These are phyloP conservation scores for Amphibolis antarctica DNA, from an alignment of 106 monocot genomes.

Conservation along the genomic window DNA sequence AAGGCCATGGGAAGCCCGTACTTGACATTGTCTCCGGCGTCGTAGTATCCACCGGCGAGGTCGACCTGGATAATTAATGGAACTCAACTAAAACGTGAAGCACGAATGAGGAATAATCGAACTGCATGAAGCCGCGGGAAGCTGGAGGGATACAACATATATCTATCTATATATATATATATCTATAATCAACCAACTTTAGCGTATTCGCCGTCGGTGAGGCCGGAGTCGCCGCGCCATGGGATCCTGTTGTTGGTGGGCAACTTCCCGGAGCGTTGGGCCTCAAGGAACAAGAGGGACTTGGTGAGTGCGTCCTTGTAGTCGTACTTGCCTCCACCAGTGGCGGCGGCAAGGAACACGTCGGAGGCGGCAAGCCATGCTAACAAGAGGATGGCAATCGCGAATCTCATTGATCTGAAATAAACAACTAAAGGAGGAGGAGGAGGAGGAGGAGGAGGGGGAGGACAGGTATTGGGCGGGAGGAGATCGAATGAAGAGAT, in stretches of 20 bases:
- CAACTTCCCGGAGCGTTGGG: slow-evolving; percentile 61
- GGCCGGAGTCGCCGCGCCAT: slow-evolving; percentile 54
- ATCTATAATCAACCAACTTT: slow-evolving; percentile 23
- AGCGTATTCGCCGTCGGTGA: slow-evolving; percentile 49
- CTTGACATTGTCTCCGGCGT: slow-evolving; percentile 95
- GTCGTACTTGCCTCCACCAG: slow-evolving; percentile 1
- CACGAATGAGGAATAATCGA: too few species aligned
- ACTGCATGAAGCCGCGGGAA: too few species aligned
- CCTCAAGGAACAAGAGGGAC: slow-evolving; percentile 76
- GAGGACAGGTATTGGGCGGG: too few species aligned
- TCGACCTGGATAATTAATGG: not conserved
- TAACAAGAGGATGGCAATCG: too few species aligned
- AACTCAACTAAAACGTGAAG: slow-evolving; percentile 37
- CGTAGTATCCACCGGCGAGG: slow-evolving; percentile 10
- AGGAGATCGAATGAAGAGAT: too few species aligned
- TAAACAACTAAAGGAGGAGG: too few species aligned
- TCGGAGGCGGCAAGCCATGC: too few species aligned
- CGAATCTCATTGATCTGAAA: too few species aligned
- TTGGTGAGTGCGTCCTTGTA: slow-evolving; percentile 62
- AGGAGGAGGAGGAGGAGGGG: too few species aligned
- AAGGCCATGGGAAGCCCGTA: slow-evolving; percentile 94
- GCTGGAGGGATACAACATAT: too few species aligned
- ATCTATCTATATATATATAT: too few species aligned
- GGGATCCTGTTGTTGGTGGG: slow-evolving; percentile 39
- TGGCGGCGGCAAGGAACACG: too few species aligned